Evolutionary conservation across 108 stramenopile species (phyloP).

Genomic region (Nitzschia palea): DNA sequence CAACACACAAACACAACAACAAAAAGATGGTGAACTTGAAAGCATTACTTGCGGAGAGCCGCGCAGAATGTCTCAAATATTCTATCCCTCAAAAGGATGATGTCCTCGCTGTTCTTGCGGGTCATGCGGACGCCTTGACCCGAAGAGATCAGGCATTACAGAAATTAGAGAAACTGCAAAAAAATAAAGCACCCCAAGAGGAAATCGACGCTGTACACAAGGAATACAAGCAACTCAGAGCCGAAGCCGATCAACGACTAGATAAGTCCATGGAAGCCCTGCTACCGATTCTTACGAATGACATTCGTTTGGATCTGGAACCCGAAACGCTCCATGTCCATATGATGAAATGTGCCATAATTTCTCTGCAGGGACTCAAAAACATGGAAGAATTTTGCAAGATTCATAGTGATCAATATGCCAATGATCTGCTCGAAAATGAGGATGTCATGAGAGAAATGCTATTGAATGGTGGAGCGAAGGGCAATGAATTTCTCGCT

Average conservation of each 20-base stretch:
- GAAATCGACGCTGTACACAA: neutral
- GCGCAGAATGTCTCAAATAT: slow-evolving; percentile 4
- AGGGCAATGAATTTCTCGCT: slow-evolving; percentile 28
- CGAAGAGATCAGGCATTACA: neutral
- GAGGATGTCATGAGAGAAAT: slow-evolving; percentile 21
- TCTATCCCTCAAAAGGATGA: neutral
- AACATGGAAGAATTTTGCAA: slow-evolving; percentile 8
- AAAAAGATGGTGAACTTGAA: neutral
- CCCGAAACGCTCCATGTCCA: neutral
- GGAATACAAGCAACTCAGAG: neutral
- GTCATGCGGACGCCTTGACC: neutral
- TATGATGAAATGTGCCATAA: neutral
- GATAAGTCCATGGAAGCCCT: neutral
- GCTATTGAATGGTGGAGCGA: slow-evolving; percentile 31
- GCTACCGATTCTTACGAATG: neutral
- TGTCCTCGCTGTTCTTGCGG: neutral
- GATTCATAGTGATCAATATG: neutral
- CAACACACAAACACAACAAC: too few species aligned
- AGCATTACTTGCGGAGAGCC: neutral
- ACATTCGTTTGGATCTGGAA: neutral
- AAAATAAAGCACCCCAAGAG: neutral
- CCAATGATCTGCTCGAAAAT: slow-evolving; percentile 8
- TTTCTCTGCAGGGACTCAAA: neutral
- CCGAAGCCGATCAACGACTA: neutral
- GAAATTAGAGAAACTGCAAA: neutral